Evolutionary conservation across 139 green algal genomes (phyloP), one percentile per base, ranked within the genome.

Genomic region (Yamagishiella unicocca): DNA sequence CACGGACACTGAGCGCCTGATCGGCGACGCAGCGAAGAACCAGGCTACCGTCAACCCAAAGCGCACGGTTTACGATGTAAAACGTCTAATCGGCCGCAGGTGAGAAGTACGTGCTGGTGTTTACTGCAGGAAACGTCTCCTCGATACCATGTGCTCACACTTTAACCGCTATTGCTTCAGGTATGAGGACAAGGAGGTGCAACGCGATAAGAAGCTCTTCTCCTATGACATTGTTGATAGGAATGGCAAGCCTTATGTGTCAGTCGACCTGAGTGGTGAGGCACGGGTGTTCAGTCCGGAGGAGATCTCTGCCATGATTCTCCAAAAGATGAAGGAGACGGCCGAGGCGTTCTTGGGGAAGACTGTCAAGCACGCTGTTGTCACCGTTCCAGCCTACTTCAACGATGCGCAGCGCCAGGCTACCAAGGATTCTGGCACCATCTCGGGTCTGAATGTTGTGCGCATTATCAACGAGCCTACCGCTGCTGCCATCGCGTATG

Each of bases 351-450:
- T 92, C 92, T 95, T 98, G 33, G 96, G 96, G 82, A 97, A 95
- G 92, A 90, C 90, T 12, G 95, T 99, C 1, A 95, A 94, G 82
- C 80, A 86, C 33, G 97, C 98, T 4, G 98, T 99, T 21, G 95
- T 99, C 31, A 99, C 98, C 35, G 97, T 99, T 25, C 97, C 97
- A 21, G 98, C 98, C 10, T 99, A 99, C 95, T 99, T 99, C 96
- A 99, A 99, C 87, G 98, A 99, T 87, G 96, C 97, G 0, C 98
- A 99, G 95, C 91, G 98, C 31, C 80, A 86, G 80, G 80, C 80
- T 31, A 99, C 97, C 86, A 99, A 99, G 94, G 97, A 98, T 80
- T 94, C 96, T 10, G 95, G 94, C 72, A 93, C 89, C 62, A 97
- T 98, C 82, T 89, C 96, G 33, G 98, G 98, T 46, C 88, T 99